phyloP scores from a whole-genome alignment of 202 grass and related monocot species.

The Zoysia matrella region DNA sequence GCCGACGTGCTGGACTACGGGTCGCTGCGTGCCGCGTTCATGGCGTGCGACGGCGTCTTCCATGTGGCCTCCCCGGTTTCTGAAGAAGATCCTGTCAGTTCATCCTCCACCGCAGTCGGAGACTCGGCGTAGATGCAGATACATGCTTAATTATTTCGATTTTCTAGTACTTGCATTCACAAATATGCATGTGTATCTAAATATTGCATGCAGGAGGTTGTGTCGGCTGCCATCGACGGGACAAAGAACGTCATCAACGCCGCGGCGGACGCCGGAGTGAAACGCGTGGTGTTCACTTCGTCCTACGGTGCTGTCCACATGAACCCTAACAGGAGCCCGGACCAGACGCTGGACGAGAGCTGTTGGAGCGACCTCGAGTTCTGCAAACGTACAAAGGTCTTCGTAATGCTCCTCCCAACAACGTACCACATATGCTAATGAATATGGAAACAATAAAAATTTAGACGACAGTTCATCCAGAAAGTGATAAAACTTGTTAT shows the following conservation, averaged over 20 bases:
- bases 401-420: too few species aligned
- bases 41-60: conserved; percentile 24
- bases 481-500: not conserved
- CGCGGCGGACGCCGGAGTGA: conserved; percentile 29
- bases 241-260: conserved; percentile 44
- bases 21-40: not conserved
- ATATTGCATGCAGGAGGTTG: conserved; percentile 16
- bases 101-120: not conserved
- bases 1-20: not conserved
- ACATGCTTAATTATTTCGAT: too few species aligned
- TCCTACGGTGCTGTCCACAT: conserved; percentile 48
- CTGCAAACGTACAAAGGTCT: conserved; percentile 43
- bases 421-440: too few species aligned
- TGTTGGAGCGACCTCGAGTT: conserved; percentile 51
- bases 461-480: too few species aligned
- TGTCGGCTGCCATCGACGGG: conserved; percentile 26
- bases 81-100: conserved; percentile 17
- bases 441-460: too few species aligned
- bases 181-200: not conserved
- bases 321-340: conserved; percentile 42
- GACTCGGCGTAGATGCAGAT: too few species aligned
- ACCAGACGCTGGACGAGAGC: conserved; percentile 33
- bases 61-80: conserved; percentile 18
- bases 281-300: conserved; percentile 35
- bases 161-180: too few species aligned